Percentiles rank a stretch among this genome's conserved stretches.
phyloP scores from a whole-genome alignment of 164 flowering plant genomes.

The Piper longum region DNA sequence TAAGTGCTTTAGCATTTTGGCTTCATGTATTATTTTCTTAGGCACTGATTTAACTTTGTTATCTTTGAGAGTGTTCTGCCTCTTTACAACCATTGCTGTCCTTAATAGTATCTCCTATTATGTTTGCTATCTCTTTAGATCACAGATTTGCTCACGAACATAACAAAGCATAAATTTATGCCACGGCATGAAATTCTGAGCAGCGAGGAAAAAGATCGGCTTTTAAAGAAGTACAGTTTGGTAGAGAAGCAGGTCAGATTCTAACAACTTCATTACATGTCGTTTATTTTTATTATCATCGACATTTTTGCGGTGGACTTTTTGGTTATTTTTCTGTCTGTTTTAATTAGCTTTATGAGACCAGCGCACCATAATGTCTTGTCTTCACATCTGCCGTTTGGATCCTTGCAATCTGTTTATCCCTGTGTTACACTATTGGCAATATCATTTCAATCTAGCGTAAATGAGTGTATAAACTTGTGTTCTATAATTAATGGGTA shows the following conservation, averaged over 20 bases:
- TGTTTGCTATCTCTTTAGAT: slow-evolving; percentile 15
- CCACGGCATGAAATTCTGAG: slow-evolving; percentile 69
- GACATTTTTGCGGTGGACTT: too few relatives aligned
- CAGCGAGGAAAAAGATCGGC: slow-evolving; percentile 44
- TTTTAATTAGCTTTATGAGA: neutral
- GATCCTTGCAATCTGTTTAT: too few relatives aligned
- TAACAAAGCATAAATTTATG: slow-evolving; percentile 68
- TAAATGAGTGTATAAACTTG: too few relatives aligned
- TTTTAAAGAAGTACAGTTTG: slow-evolving; percentile 48
- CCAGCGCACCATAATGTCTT: too few relatives aligned
- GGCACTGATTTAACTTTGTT: too few relatives aligned
- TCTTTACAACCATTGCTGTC: neutral
- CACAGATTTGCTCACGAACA: slow-evolving; percentile 19
- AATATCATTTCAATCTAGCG: too few relatives aligned
- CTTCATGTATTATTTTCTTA: too few relatives aligned
- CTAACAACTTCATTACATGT: neutral
- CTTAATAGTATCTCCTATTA: neutral
- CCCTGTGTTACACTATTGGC: too few relatives aligned
- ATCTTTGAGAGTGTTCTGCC: too few relatives aligned
- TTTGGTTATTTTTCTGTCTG: neutral
- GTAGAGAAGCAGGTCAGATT: slow-evolving; percentile 72
- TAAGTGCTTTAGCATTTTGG: neutral
- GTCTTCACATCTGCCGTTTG: too few relatives aligned
- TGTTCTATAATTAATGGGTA: too few relatives aligned
- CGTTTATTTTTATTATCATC: too few relatives aligned